Conservation (phyloP, 306 rosid genomes). For the Myrica gale region DNA sequence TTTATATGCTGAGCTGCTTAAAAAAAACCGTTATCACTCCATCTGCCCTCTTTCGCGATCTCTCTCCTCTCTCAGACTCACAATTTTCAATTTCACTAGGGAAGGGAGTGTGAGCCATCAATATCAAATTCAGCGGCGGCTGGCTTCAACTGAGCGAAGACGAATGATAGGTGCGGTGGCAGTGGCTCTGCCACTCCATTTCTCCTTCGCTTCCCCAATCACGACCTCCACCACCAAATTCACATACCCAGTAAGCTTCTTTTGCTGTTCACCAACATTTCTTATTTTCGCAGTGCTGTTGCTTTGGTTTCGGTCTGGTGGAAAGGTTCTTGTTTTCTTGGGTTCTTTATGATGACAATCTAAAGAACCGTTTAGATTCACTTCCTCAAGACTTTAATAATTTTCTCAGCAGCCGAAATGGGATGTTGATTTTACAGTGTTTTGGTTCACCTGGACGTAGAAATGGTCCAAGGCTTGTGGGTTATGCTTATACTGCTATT, state of each 20-base stretch:
- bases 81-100: no score
- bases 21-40: no score
- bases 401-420: constrained; percentile 7
- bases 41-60: no score
- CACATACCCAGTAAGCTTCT: constrained; percentile 27
- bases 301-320: not conserved
- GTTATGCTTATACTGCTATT: constrained; percentile 45
- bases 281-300: not conserved
- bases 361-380: not conserved
- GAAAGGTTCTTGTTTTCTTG: not conserved
- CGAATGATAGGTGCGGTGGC: not conserved
- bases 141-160: not conserved
- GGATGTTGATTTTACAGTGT: constrained; percentile 17
- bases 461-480: constrained; percentile 37
- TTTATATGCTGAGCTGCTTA: no score
- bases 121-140: not conserved
- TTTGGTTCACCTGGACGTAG: constrained; percentile 28
- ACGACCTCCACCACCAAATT: constrained; percentile 14
- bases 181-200: constrained; percentile 23
- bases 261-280: not conserved
- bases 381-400: not conserved
- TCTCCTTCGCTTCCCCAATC: constrained; percentile 29
- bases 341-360: not conserved
- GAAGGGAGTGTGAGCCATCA: not conserved
- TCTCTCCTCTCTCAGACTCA: no score